phyloP scores from a whole-genome alignment of 2,329 filamentous ascomycete genomes.

The Tothia fuscella region DNA sequence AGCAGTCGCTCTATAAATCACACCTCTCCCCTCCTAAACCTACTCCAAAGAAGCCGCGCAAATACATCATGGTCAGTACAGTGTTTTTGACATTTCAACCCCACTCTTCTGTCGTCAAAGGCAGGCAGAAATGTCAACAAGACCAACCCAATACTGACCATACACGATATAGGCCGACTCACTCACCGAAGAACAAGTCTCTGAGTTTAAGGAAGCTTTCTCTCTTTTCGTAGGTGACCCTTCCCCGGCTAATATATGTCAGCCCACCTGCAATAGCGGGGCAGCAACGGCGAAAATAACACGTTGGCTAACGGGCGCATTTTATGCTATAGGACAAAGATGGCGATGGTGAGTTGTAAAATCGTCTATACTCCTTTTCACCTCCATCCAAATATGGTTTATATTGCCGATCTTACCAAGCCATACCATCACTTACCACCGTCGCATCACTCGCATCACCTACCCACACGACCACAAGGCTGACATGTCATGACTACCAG shows the following conservation, averaged over 20 bases:
- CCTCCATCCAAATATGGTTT: not conserved
- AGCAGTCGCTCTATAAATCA: too few species aligned
- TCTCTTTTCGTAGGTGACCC: constrained; percentile 85
- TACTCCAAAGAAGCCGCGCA: too few species aligned
- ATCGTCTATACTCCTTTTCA: not conserved
- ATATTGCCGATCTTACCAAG: too few species aligned
- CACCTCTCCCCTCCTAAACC: too few species aligned
- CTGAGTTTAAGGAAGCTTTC: constrained; percentile 99
- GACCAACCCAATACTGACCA: constrained; percentile 15
- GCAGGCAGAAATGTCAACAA: too few species aligned
- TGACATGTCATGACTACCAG: constrained; percentile 23
- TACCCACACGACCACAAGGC: constrained; percentile 6
- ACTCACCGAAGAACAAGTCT: constrained; percentile 99
- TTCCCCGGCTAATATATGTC: constrained; percentile 16
- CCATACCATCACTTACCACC: too few species aligned
- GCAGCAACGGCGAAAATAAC: constrained; percentile 1
- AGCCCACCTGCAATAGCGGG: too few species aligned
- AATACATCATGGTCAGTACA: too few species aligned
- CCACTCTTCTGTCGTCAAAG: too few species aligned
- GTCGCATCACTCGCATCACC: not conserved
- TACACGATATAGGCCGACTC: constrained; percentile 65
- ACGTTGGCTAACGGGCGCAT: constrained; percentile 7
- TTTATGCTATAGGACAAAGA: constrained; percentile 39
- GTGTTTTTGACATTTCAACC: too few species aligned
- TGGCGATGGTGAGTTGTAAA: constrained; percentile 38